A percentile compares a stretch with the other conserved stretches of the same genome.
phyloP scores from a whole-genome alignment of 2,329 filamentous ascomycete genomes.

The Colletotrichum sp. region DNA sequence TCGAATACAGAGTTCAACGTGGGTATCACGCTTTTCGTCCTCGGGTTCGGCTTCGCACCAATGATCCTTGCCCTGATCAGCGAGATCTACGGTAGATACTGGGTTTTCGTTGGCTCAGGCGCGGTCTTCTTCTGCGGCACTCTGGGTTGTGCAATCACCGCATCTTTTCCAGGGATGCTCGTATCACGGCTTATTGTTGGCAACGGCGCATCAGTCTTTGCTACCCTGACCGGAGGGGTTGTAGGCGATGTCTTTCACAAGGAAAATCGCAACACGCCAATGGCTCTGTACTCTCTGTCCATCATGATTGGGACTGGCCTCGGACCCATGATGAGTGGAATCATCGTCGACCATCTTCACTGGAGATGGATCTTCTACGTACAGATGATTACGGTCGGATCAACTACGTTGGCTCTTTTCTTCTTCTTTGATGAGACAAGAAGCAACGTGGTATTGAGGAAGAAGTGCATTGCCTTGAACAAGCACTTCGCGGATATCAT shows the following conservation, averaged over 20 bases:
- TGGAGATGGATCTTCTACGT: slow-evolving; percentile 75
- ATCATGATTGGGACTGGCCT: slow-evolving; percentile 69
- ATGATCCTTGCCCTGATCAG: slow-evolving; percentile 74
- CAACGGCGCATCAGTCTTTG: slow-evolving; percentile 58
- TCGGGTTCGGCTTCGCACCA: slow-evolving; percentile 69
- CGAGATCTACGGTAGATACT: slow-evolving; percentile 57
- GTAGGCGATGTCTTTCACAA: slow-evolving; percentile 71
- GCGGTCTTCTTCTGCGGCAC: slow-evolving; percentile 37
- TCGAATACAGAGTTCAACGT: slow-evolving; percentile 60
- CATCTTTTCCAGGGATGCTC: slow-evolving; percentile 65
- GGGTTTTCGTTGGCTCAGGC: slow-evolving; percentile 33
- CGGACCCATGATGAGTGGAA: slow-evolving; percentile 65
- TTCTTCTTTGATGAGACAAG: slow-evolving; percentile 71
- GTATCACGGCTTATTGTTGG: slow-evolving; percentile 67
- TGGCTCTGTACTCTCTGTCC: slow-evolving; percentile 68
- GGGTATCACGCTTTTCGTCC: slow-evolving; percentile 68
- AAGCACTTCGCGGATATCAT: slow-evolving; percentile 23
- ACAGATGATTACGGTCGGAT: slow-evolving; percentile 63
- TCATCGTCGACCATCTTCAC: slow-evolving; percentile 59
- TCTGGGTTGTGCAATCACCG: slow-evolving; percentile 65
- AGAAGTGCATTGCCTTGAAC: slow-evolving; percentile 65
- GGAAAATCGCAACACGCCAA: slow-evolving; percentile 69
- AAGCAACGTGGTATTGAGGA: slow-evolving; percentile 68
- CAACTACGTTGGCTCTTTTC: slow-evolving; percentile 59
- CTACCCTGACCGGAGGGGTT: slow-evolving; percentile 63